These are phyloP conservation scores for Magnolia kwangsiensis DNA, from an alignment of 164 flowering plant genomes.

Conservation along the genomic window DNA sequence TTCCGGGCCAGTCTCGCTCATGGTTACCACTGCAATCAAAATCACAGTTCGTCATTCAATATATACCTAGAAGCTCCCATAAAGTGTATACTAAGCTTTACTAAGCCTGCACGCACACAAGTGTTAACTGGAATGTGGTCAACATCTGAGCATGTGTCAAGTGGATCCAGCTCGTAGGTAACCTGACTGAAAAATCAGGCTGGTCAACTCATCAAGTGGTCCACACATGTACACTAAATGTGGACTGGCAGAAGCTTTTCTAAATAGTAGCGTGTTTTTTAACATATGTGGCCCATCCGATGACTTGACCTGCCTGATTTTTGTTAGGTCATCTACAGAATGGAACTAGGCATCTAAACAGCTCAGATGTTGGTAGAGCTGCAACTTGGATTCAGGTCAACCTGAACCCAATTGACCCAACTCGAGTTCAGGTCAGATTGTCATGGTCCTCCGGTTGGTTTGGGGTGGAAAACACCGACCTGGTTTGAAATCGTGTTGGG, in stretches of 20 bases:
- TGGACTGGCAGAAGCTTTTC: not conserved
- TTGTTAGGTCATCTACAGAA: too few species aligned
- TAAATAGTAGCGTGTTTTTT: too few species aligned
- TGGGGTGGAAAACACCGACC: too few species aligned
- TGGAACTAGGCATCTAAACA: too few species aligned
- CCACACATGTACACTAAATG: not conserved
- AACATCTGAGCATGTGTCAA: not conserved
- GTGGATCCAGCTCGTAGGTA: not conserved
- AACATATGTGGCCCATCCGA: too few species aligned
- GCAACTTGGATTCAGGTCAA: too few species aligned
- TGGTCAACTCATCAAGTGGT: not conserved
- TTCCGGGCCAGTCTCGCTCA: slow-evolving; percentile 47
- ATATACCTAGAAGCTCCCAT: not conserved
- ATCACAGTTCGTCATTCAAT: not conserved
- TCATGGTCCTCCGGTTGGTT: too few species aligned
- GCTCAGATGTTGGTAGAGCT: too few species aligned
- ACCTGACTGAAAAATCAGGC: not conserved
- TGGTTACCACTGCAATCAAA: slow-evolving; percentile 40
- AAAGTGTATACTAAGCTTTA: not conserved
- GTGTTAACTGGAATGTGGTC: not conserved
- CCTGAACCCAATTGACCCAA: too few species aligned
- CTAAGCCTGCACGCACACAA: not conserved
- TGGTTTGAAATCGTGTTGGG: too few species aligned
- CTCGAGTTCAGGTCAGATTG: too few species aligned
- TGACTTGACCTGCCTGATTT: too few species aligned